These are phyloP conservation scores for Amanita muscaria DNA, from an alignment of 768 basidiomycete species.

Conservation along the genomic window DNA sequence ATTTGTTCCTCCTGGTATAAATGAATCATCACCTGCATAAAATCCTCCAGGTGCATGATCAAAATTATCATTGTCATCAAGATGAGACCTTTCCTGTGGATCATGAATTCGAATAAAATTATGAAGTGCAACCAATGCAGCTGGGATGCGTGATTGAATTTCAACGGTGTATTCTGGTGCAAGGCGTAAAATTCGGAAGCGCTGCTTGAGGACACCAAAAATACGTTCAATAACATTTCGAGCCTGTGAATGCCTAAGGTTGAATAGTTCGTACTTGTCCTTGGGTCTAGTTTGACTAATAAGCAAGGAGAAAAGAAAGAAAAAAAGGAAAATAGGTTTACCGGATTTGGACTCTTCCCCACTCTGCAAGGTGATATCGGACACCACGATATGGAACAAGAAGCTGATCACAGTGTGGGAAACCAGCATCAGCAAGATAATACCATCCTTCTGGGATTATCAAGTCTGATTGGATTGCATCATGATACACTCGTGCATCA, in stretches of 20 bases:
- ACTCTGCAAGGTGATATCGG: no score
- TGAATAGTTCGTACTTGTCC: slow-evolving; percentile 28
- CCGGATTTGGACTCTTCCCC: slow-evolving; percentile 17
- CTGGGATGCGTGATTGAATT: slow-evolving; percentile 16
- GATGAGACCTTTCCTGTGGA: slow-evolving; percentile 11
- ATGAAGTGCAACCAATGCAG: slow-evolving; percentile 18
- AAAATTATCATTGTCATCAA: no score
- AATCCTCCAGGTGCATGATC: no score
- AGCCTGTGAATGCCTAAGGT: slow-evolving; percentile 30
- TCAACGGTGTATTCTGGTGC: slow-evolving; percentile 14
- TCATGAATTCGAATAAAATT: slow-evolving; percentile 20
- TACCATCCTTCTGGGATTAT: slow-evolving; percentile 23
- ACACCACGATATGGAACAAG: slow-evolving; percentile 30
- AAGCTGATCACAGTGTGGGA: slow-evolving; percentile 22
- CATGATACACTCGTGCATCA: slow-evolving; percentile 25
- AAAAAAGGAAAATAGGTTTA: slow-evolving; percentile 7
- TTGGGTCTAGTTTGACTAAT: slow-evolving; percentile 18
- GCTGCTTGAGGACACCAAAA: no score
- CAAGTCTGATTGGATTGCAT: slow-evolving; percentile 21
- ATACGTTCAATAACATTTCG: no score
- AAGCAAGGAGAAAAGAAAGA: slow-evolving; percentile 8
- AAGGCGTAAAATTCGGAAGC: slow-evolving; percentile 13
- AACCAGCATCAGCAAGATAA: no score
- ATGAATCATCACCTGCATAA: background rate
- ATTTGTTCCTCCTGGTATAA: background rate